Conservation (phyloP, 169 alveolate genomes). For the Eimeria sp. region DNA sequence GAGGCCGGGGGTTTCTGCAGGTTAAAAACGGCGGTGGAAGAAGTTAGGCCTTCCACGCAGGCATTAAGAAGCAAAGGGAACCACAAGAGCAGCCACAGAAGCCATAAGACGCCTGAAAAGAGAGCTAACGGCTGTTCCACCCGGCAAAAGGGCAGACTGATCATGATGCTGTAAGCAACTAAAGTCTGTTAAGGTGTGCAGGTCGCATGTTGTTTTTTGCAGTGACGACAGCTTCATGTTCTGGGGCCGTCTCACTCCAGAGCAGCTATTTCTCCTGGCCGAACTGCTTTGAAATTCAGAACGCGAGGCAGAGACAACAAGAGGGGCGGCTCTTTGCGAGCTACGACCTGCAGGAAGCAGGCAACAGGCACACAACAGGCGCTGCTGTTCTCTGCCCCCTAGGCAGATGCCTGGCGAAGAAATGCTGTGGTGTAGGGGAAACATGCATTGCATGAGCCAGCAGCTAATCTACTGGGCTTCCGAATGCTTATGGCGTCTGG, state of each 20-base stretch:
- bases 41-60: not conserved
- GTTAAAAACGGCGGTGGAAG: not conserved
- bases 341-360: constrained; percentile 1
- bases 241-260: constrained; percentile 1
- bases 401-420: not conserved
- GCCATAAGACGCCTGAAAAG: too few relatives aligned
- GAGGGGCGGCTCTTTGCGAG: constrained; percentile 30
- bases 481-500: too few relatives aligned
- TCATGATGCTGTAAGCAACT: not conserved
- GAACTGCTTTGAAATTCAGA: constrained; percentile 24
- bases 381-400: not conserved
- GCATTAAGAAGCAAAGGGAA: not conserved
- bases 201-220: not conserved
- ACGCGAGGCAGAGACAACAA: constrained; percentile 1
- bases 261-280: constrained; percentile 36
- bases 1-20: not conserved
- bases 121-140: too few relatives aligned
- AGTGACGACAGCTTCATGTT: not conserved
- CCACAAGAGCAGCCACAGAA: not conserved
- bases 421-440: not conserved
- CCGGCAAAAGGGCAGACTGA: not conserved
- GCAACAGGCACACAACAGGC: not conserved
- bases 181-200: not conserved
- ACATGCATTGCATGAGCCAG: too few relatives aligned
- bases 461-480: too few relatives aligned